Percentiles rank a stretch among this genome's conserved stretches.
These are phyloP conservation scores for Populus pruinosa DNA, from an alignment of 345 rosid species.

Conservation along the genomic window DNA sequence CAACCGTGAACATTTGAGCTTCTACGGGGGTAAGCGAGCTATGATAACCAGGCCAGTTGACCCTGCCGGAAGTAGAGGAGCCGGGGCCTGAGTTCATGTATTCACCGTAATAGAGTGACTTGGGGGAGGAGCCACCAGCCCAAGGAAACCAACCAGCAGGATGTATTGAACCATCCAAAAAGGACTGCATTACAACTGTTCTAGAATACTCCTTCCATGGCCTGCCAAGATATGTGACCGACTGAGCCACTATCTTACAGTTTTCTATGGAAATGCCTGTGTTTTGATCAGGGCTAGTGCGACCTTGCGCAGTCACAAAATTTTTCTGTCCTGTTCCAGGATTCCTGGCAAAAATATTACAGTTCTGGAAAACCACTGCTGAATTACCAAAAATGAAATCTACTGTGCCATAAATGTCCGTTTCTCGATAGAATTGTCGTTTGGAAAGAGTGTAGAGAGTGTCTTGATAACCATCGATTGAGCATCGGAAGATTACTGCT, in stretches of 20 bases:
- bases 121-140: slow-evolving; percentile 16
- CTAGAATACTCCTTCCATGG: slow-evolving; percentile 27
- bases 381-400: slow-evolving; percentile 33
- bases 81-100: slow-evolving; percentile 34
- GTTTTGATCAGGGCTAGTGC: slow-evolving; percentile 27
- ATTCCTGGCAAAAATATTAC: slow-evolving; percentile 11
- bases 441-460: slow-evolving; percentile 33
- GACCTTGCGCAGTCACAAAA: slow-evolving; percentile 36
- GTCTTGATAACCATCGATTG: slow-evolving; percentile 45
- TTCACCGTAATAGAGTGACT: slow-evolving; percentile 29
- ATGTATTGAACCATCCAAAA: slow-evolving; percentile 10
- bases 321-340: not conserved
- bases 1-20: slow-evolving; percentile 29
- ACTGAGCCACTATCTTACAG: slow-evolving; percentile 12
- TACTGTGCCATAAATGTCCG: slow-evolving; percentile 40
- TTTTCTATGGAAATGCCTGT: slow-evolving; percentile 31
- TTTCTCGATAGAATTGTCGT: slow-evolving; percentile 50
- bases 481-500: slow-evolving; percentile 39
- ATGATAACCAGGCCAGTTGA: slow-evolving; percentile 26
- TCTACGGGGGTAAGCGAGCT: not conserved
- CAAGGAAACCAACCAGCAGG: slow-evolving; percentile 32
- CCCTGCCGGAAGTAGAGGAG: slow-evolving; percentile 17
- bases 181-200: slow-evolving; percentile 21
- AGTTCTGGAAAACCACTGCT: slow-evolving; percentile 26
- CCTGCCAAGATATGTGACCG: slow-evolving; percentile 25